Evolutionary conservation across 495 filamentous ascomycete genomes (phyloP), one percentile per base, ranked within the genome.

Genomic region (Gamarada debralockiae): DNA sequence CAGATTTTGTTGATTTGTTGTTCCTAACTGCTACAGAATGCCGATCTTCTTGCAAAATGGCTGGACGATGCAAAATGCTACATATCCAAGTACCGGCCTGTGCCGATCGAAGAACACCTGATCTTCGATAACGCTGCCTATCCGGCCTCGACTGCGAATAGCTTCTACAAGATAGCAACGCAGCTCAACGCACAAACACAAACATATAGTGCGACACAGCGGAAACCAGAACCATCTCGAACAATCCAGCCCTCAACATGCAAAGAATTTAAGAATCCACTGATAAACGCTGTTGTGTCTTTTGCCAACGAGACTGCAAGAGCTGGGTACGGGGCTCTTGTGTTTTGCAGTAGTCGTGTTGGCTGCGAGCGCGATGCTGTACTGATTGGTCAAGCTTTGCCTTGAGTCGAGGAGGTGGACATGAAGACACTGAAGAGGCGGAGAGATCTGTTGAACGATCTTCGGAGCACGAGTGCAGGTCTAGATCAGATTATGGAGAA

Each of bases 61-160:
- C 76, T 91, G 31, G 43, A 50, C 17, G 68, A 81, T 27, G 86
- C 84, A 8, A 80, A 81, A 48, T 85, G 80, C 43, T 91, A 87
- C 57, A 79, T 83, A 52, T 90, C 87, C 2, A 82, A 74, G 22
- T 91, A 88, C 61, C 78, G 82, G 1, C 89, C 89, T 2, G 69
- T 93, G 14, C 86, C 85, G 0, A 80, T 93, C 17, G 76, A 87
- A 43, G 88, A 92, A 56, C 80, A 87, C 53, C 69, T 91, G 10
- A 86, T 90, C n/a, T 85, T 81, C 55, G 86, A 91, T 36, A 81
- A 85, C 58, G 73, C 76, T 13, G 77, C 91, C 12, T 90, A 89
- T 56, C 77, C 77, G 10, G 78, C 81, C 13, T 78, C 75, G 7
- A 83, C 74, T 1, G 82, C 83, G 10, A 79, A 73, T 25, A 75